phyloP scores from a whole-genome alignment of 1,139 yeast genomes.

The Chernovozyma aurita region DNA sequence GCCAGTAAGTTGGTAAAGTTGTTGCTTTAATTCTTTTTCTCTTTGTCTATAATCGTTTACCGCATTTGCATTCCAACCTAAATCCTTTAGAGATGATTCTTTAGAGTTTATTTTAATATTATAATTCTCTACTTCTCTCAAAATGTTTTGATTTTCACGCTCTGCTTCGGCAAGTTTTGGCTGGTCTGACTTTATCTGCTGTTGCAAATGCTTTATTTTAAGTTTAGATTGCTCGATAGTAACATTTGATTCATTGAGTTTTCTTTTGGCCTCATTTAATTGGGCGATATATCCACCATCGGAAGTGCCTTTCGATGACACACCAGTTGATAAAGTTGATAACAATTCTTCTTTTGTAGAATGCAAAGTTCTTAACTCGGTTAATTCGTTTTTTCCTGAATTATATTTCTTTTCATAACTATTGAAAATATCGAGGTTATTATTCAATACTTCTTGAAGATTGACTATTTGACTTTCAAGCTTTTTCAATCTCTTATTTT shows the following conservation, averaged over 20 bases:
- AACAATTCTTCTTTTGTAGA: conserved; percentile 72
- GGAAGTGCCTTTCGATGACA: conserved; percentile 74
- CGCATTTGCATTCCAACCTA: conserved; percentile 58
- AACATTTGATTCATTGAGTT: conserved; percentile 51
- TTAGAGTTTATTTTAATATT: conserved; percentile 34
- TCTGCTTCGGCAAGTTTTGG: conserved; percentile 54
- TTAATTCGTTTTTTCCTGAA: conserved; percentile 38
- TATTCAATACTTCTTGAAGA: conserved; percentile 23
- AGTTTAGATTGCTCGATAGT: conserved; percentile 57
- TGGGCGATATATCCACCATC: conserved; percentile 82
- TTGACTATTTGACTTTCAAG: conserved; percentile 14
- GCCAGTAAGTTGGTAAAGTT: conserved; percentile 37
- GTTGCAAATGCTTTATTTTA: conserved; percentile 52
- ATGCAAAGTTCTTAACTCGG: conserved; percentile 44
- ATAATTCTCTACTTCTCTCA: conserved; percentile 41
- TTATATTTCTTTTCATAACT: conserved; percentile 36
- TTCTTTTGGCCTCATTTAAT: conserved; percentile 59
- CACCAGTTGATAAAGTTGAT: conserved; percentile 84
- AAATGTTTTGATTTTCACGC: conserved; percentile 42
- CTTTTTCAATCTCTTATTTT: conserved; percentile 19
- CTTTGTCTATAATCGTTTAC: conserved; percentile 43
- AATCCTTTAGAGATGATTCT: conserved; percentile 40
- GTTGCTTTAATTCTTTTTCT: conserved; percentile 27
- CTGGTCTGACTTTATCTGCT: conserved; percentile 49
- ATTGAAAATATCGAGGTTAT: conserved; percentile 22